Base-by-base conservation (phyloP, 2,329 filamentous ascomycete species). In the Ophiostoma tasmaniense region DNA sequence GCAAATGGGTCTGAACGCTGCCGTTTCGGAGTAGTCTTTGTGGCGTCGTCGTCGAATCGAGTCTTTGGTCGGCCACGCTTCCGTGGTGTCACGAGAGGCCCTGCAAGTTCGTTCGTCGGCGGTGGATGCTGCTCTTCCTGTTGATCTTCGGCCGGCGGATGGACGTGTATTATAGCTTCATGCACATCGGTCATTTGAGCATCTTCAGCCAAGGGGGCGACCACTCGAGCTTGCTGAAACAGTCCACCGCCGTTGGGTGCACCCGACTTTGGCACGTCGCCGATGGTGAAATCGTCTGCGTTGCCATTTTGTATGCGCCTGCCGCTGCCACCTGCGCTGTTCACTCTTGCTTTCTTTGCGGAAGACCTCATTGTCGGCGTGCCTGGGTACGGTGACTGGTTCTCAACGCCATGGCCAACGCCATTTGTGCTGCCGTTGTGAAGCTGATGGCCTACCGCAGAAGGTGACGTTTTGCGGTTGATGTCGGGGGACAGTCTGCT, bases 1-100 rank as follows among this genome's bases (percentile, higher is more conserved):
- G 37, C n/a, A 45, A 70, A 68, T 7, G 62, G 17, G 22, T 42
- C 66, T 37, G 64, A 70, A 66, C 39, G 72, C 67, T 30, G 72
- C 64, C 45, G 71, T 30, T 55, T 73, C 66, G 67, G 68, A 30
- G 30, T 62, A 64, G 8, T 69, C 17, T n/a, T 71, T 17, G 22
- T 64, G 33, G n/a, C 67, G 67, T 14, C 71, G 69, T 45, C 71
- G 59, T 33, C 39, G 28, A 35, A 39, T 8, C n/a, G 35, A 5
- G 35, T 33, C 37, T 13, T 33, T 35, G 64, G 64, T 7, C 64
- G 64, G 14, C 42, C 28, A 17, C 64, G 64, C 22, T 66, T 66
- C 28, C 42, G 64, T 2, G 42, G 64, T 10, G 64, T 45, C 13
- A n/a, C 35, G 33, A 39, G 7, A 6, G n/a, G 25, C 55, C 30